These are phyloP conservation scores for Corinectria fuckeliana DNA, from an alignment of 2,329 filamentous ascomycete species.

Conservation along the genomic window DNA sequence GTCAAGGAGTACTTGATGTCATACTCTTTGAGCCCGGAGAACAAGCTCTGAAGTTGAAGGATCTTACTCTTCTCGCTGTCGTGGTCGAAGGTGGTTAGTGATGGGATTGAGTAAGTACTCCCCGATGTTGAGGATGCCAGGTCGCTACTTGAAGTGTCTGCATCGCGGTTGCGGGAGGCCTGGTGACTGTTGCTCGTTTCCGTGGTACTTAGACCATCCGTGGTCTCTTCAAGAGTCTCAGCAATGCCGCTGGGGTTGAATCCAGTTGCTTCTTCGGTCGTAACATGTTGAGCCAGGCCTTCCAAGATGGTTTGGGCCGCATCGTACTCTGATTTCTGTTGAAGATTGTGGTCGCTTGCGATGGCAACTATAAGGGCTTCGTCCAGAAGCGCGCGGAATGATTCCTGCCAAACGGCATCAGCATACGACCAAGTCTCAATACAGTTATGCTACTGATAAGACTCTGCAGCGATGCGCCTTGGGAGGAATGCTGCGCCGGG, in stretches of 20 bases:
- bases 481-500: neutral
- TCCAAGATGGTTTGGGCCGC: slow-evolving; percentile 67
- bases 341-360: slow-evolving; percentile 73
- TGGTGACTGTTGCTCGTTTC: slow-evolving; percentile 39
- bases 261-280: slow-evolving; percentile 71
- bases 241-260: slow-evolving; percentile 81
- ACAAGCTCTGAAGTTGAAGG: slow-evolving; percentile 70
- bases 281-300: slow-evolving; percentile 68
- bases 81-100: slow-evolving; percentile 45
- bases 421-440: neutral
- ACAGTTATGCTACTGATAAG: neutral
- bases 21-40: slow-evolving; percentile 70
- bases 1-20: slow-evolving; percentile 72
- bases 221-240: slow-evolving; percentile 43
- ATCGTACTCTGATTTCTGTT: slow-evolving; percentile 56
- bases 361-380: slow-evolving; percentile 80
- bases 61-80: slow-evolving; percentile 67
- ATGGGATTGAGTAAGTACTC: slow-evolving; percentile 32
- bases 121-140: slow-evolving; percentile 32
- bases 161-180: slow-evolving; percentile 37
- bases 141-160: slow-evolving; percentile 40
- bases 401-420: slow-evolving; percentile 55
- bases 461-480: neutral
- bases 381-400: slow-evolving; percentile 78
- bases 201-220: slow-evolving; percentile 32